Conservation (phyloP, 495 filamentous ascomycete species). For the Viridothelium virens region DNA sequence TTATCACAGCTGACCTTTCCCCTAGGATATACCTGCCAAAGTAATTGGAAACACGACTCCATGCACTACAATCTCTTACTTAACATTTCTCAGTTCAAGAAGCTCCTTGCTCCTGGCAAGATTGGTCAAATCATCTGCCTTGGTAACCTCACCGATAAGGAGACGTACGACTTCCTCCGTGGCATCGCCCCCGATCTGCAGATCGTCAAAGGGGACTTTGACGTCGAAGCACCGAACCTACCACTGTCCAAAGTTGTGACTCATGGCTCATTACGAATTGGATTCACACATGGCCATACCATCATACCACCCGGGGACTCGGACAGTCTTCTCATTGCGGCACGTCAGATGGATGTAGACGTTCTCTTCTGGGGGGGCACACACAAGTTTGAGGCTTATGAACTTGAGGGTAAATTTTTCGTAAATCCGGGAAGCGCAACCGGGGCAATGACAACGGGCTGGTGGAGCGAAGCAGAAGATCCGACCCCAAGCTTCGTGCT, state of each 20-base stretch:
- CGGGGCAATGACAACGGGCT: constrained; percentile 70
- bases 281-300: constrained; percentile 93
- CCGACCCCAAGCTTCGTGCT: constrained; percentile 92
- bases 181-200: constrained; percentile 87
- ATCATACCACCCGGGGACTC: constrained; percentile 87
- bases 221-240: constrained; percentile 84
- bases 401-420: constrained; percentile 98
- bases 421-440: constrained; percentile 95
- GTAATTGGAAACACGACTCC: constrained; percentile 38
- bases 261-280: constrained; percentile 87
- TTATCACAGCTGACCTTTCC: constrained; percentile 13
- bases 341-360: constrained; percentile 93
- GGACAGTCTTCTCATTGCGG: constrained; percentile 84
- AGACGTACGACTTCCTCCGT: constrained; percentile 91
- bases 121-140: constrained; percentile 96
- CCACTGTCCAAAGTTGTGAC: constrained; percentile 89
- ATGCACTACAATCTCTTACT: neutral
- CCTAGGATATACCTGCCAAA: constrained; percentile 82
- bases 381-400: constrained; percentile 94
- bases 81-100: constrained; percentile 69
- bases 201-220: constrained; percentile 88
- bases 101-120: constrained; percentile 94
- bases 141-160: constrained; percentile 90
- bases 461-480: constrained; percentile 64
- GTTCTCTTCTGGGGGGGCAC: constrained; percentile 97